These are phyloP conservation scores for Mucor piriformis DNA, from an alignment of 371 early-diverging fungal species.

Conservation along the genomic window DNA sequence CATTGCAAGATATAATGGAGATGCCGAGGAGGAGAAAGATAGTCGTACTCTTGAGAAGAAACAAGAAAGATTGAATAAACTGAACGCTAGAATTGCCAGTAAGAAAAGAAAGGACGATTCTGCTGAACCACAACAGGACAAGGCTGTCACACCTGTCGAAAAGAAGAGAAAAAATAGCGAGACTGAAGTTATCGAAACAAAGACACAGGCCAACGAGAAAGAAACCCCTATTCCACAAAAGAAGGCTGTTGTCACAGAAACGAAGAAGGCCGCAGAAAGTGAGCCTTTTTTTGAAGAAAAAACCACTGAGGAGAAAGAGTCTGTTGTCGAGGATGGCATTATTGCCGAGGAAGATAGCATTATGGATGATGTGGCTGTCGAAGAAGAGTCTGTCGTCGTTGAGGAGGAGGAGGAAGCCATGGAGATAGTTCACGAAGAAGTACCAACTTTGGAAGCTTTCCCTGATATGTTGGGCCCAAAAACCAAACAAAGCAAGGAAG, in stretches of 20 bases:
- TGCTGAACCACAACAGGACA: not conserved
- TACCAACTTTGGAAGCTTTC: conserved; percentile 39
- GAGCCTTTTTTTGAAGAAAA: not conserved
- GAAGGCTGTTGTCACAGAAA: not conserved
- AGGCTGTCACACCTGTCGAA: not conserved
- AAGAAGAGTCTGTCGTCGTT: conserved; percentile 7
- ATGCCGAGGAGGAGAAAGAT: conserved; percentile 32
- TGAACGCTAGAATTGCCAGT: conserved; percentile 24
- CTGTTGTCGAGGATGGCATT: not conserved
- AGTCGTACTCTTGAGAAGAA: conserved; percentile 28
- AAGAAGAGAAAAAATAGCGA: not conserved
- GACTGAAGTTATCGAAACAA: not conserved
- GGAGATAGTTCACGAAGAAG: conserved; percentile 18
- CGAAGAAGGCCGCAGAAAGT: not conserved
- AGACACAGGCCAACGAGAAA: not conserved
- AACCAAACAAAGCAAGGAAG: conserved; percentile 40
- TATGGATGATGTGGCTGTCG: not conserved
- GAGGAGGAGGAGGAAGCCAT: conserved; percentile 3
- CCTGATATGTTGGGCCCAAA: conserved; percentile 38
- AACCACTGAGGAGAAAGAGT: not conserved
- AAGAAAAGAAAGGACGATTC: conserved; percentile 25
- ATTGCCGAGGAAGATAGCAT: not conserved
- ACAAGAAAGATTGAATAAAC: conserved; percentile 28
- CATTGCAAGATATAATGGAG: conserved; percentile 35
- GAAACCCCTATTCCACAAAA: not conserved